These are phyloP conservation scores for Spathaspora boniae DNA, from an alignment of 805 yeast genomes.

Conservation along the genomic window DNA sequence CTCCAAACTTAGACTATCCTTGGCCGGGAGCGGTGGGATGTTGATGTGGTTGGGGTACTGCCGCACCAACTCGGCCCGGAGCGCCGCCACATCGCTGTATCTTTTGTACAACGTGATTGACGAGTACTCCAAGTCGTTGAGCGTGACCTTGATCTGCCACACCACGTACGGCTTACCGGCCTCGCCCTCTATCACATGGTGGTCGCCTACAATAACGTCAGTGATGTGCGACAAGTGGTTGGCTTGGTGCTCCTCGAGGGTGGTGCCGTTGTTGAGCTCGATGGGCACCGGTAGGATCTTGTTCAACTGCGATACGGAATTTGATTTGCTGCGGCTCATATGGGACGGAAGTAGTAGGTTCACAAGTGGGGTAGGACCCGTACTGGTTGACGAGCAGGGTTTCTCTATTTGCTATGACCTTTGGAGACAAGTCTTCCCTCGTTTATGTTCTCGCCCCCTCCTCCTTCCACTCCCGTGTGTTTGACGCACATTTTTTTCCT, in stretches of 20 bases:
- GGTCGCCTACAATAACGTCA: slow-evolving; percentile 40
- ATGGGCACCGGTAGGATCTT: slow-evolving; percentile 38
- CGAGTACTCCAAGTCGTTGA: slow-evolving; percentile 35
- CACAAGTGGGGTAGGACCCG: neutral
- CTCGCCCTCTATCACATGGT: slow-evolving; percentile 37
- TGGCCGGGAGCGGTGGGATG: slow-evolving; percentile 52
- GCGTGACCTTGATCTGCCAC: slow-evolving; percentile 36
- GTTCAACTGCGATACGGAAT: slow-evolving; percentile 24
- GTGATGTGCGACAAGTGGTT: slow-evolving; percentile 29
- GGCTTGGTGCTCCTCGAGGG: slow-evolving; percentile 4
- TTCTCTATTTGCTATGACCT: too few species aligned
- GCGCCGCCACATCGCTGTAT: slow-evolving; percentile 58
- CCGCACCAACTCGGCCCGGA: slow-evolving; percentile 41
- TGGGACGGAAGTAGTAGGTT: neutral
- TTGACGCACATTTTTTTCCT: neutral
- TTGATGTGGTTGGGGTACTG: slow-evolving; percentile 39
- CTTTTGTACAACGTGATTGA: slow-evolving; percentile 52
- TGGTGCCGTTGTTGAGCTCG: slow-evolving; percentile 24
- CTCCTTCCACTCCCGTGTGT: neutral
- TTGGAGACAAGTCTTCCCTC: too few species aligned
- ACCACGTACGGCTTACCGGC: slow-evolving; percentile 32
- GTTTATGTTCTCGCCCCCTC: neutral
- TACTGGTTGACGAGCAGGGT: neutral
- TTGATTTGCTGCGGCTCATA: slow-evolving; percentile 9
- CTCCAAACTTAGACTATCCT: slow-evolving; percentile 38